These are phyloP conservation scores for Rhizopus microsporus DNA, from an alignment of 371 early-diverging fungal species.

Conservation along the genomic window DNA sequence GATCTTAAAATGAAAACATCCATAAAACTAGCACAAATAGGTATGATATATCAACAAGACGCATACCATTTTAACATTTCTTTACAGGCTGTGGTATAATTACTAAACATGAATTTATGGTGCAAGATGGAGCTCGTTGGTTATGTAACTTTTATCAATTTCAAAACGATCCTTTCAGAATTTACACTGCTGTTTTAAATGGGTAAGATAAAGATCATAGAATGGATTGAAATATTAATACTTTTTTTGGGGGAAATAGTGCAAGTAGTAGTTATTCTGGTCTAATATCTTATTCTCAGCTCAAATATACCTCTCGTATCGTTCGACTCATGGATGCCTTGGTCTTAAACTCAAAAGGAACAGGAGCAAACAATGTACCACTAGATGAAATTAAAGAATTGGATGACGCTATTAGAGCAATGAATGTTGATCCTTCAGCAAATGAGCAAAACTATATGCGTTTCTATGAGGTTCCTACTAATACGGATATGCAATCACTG, in stretches of 20 bases:
- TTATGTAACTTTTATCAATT: constrained; percentile 45
- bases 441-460: constrained; percentile 20
- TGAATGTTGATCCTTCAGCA: constrained; percentile 22
- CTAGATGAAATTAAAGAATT: constrained; percentile 24
- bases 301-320: constrained; percentile 43
- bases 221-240: not conserved
- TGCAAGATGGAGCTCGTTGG: constrained; percentile 51
- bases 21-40: constrained; percentile 62
- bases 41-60: constrained; percentile 22
- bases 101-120: constrained; percentile 34
- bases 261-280: not conserved
- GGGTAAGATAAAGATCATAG: constrained; percentile 29
- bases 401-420: constrained; percentile 20
- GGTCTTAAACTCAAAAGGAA: constrained; percentile 2
- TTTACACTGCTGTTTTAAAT: constrained; percentile 49
- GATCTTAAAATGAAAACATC: constrained; percentile 44
- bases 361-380: not conserved
- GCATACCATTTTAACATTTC: not conserved
- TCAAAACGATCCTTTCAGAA: constrained; percentile 54
- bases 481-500: not conserved
- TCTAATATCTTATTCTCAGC: not conserved
- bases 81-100: constrained; percentile 53
- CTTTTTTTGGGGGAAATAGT: not conserved
- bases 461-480: constrained; percentile 19
- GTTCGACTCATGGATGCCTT: constrained; percentile 48